Base-by-base conservation (phyloP, 192 early-diverging fungal species). In the Coemansia sp. region DNA sequence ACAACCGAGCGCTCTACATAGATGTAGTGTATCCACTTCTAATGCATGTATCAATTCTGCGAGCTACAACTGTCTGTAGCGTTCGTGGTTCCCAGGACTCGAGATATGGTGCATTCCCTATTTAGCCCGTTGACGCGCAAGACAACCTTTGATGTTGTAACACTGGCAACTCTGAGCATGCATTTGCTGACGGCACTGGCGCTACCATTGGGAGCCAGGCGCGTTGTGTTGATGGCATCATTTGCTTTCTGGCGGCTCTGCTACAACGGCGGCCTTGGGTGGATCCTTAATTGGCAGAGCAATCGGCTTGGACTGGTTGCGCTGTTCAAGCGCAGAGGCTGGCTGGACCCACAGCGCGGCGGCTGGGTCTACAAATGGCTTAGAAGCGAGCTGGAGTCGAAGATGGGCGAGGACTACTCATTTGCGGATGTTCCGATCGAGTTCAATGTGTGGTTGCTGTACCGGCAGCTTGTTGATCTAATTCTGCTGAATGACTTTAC, bases 361-460 rank as follows among this genome's bases (percentile, higher is more conserved):
- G 73, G 81, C 34, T 76, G 73, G 55, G 59, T 81, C 44, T 87
- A 87, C 58, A 25, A 56, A 5, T 88, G 86, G 85, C 74, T 93
- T 48, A 85, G 86, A 65, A 54, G 71, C 54, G 83, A 93, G 67
- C 81, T 94, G 22, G 86, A 85, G 51, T 80, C 78, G 34, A 93
- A 94, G 67, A 93, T 94, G 92, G 91, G 85, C 5, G 38, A 76
- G 26, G 90, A 90, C 62, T 92, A 92, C 69, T 77, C 85, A 54
- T 94, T 90, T 80, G 90, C 91, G 68, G 62, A 72, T n/a, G 87
- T 87, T 52, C 95, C 96, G 12, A 83, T 95, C 64, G 96, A 98
- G 79, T 98, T 92, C 85, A 97, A 95, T 62, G 88, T 91, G 18
- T 98, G 96, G 96, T 79, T 97, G 50, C 83, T 98, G 7, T 98